phyloP scores from a whole-genome alignment of 2,329 filamentous ascomycete species.

The Grosmannia huntii region DNA sequence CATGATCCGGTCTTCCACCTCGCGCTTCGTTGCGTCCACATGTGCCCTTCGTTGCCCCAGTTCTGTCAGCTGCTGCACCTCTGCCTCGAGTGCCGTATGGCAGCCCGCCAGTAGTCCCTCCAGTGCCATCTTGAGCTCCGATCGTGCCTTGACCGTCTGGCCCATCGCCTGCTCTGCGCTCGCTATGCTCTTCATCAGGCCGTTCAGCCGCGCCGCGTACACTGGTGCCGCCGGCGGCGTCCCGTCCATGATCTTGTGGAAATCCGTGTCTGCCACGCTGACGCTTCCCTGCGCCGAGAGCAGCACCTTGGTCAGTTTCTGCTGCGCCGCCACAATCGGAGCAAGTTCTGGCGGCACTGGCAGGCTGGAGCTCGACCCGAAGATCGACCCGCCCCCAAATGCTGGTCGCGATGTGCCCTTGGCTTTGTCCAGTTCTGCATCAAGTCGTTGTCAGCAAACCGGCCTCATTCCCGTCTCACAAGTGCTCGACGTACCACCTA shows the following conservation, averaged over 20 bases:
- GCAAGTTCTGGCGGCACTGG: constrained; percentile 64
- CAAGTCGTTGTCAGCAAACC: background rate
- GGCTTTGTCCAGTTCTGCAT: constrained; percentile 48
- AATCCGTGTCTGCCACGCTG: constrained; percentile 65
- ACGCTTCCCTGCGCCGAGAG: constrained; percentile 54
- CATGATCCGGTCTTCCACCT: constrained; percentile 88
- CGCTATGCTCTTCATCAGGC: constrained; percentile 78
- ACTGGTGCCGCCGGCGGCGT: constrained; percentile 67
- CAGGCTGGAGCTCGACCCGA: constrained; percentile 12
- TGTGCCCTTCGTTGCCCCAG: constrained; percentile 54
- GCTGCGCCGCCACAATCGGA: constrained; percentile 61
- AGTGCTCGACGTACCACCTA: constrained; percentile 50
- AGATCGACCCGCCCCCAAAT: constrained; percentile 31
- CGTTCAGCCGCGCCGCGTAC: constrained; percentile 78
- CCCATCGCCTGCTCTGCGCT: constrained; percentile 81
- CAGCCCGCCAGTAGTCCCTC: constrained; percentile 72
- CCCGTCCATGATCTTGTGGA: constrained; percentile 53
- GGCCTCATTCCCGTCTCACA: background rate
- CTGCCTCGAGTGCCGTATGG: constrained; percentile 52
- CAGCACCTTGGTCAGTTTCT: constrained; percentile 59
- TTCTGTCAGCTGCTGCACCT: constrained; percentile 53
- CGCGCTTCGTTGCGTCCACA: constrained; percentile 71
- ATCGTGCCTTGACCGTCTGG: constrained; percentile 77
- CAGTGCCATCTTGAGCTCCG: constrained; percentile 62
- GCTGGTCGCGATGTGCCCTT: constrained; percentile 38